Base-by-base conservation (phyloP, 441 rosid genomes). In the Pelargonium exstipulatum region DNA sequence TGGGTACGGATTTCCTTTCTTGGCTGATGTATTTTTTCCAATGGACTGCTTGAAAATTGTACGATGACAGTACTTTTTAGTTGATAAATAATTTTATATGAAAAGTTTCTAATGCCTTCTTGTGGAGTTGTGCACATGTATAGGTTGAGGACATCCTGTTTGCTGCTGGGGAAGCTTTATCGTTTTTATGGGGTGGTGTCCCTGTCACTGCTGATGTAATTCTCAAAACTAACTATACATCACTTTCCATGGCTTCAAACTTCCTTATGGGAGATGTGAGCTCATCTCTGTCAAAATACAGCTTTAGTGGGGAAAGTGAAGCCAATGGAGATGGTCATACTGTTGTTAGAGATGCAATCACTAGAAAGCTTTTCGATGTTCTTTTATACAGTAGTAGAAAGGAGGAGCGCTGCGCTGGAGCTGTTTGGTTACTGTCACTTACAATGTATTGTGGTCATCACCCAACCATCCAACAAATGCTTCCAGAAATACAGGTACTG, bases 381-480 rank as follows among this genome's bases (percentile, higher is more conserved):
- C 99, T 95, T 74, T 80, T 95, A 42, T 95, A 87, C 71, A 90
- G 97, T 71, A 89, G 80, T 74, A 87, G 99, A 83, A 91, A 90
- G 78, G 99, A 92, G 78, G 99, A 95, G 88, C 88, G 97, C 64
- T 92, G 97, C 77, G 92, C 99, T 85, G 97, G 99, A 80, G 81
- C 96, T 68, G 97, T 95, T 69, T 95, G 97, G 99, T 80, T 95
- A 71, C 78, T 91, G 67, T 95, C 99, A 69, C 82, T 95, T 72
- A 88, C 87, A 76, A 88, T 91, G 92, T 95, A 91, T 80, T 92
- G 95, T 77, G 99, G 99, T 69, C 84, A 82, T 71, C 89, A 95
- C 67, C 83, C 95, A 67, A 79, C 88, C 78, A 86, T 95, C 80
- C 99, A 91, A 79, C 81, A 81, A 75, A 83, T 86, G 88, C 91